phyloP scores from a whole-genome alignment of 139 green algal genomes.

The Chlamydomonas asymmetrica region DNA sequence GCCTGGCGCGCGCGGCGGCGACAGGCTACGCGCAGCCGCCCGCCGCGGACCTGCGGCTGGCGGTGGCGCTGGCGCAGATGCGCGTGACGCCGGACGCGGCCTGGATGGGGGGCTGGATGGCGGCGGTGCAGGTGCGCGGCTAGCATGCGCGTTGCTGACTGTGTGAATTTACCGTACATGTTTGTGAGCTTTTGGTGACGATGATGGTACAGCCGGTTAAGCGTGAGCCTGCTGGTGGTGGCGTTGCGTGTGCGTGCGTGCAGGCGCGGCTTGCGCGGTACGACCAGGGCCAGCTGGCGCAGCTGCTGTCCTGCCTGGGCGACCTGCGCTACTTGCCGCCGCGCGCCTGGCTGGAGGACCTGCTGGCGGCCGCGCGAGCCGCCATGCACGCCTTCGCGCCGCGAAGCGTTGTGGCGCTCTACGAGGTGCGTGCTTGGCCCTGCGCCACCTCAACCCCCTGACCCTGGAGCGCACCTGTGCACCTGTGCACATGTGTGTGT shows the following conservation, averaged over 20 bases:
- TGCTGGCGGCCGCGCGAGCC: too few relatives aligned
- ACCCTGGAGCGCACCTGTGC: background rate
- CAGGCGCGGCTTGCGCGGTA: background rate
- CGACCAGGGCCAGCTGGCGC: background rate
- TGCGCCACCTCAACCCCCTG: background rate
- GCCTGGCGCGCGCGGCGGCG: background rate
- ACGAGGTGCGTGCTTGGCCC: background rate
- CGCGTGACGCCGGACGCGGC: background rate
- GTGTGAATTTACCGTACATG: background rate
- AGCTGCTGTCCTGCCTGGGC: slow-evolving; percentile 3
- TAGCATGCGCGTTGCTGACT: background rate
- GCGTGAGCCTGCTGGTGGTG: slow-evolving; percentile 8
- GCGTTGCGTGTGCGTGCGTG: background rate
- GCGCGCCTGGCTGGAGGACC: slow-evolving; percentile 15
- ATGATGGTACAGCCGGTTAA: background rate
- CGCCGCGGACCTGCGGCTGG: slow-evolving; percentile 2
- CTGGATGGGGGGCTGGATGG: background rate
- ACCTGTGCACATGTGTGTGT: background rate
- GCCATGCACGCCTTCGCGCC: too few relatives aligned
- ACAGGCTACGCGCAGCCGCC: background rate
- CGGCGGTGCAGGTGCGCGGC: too few relatives aligned
- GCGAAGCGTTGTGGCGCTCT: too few relatives aligned
- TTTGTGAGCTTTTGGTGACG: background rate
- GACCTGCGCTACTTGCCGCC: slow-evolving; percentile 16
- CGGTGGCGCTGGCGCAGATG: slow-evolving; percentile 14